phyloP scores from a whole-genome alignment of 2,329 filamentous ascomycete genomes.

The Erysiphe pulchra region DNA sequence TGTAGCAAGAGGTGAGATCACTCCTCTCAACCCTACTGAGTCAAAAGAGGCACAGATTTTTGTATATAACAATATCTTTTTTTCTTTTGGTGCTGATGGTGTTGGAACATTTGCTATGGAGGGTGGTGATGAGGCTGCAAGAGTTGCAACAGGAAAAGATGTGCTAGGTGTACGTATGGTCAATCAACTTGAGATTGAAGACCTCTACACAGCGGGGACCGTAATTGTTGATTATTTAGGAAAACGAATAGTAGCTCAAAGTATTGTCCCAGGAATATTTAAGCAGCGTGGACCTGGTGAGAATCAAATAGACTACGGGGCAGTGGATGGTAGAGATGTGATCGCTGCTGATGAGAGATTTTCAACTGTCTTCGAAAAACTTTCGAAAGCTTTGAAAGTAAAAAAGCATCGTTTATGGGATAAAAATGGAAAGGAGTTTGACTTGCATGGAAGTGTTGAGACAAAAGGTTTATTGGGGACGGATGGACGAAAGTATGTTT shows the following conservation, averaged over 20 bases:
- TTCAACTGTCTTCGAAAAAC: conserved; percentile 57
- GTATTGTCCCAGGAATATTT: conserved; percentile 95
- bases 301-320: conserved; percentile 97
- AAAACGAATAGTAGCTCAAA: conserved; percentile 91
- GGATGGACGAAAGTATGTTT: conserved; percentile 88
- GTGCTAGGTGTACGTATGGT: conserved; percentile 82
- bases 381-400: conserved; percentile 72
- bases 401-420: conserved; percentile 97
- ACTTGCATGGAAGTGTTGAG: conserved; percentile 86
- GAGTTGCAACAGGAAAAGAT: conserved; percentile 90
- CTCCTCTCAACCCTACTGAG: conserved; percentile 86
- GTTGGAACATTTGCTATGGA: conserved; percentile 93
- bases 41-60: conserved; percentile 86
- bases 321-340: conserved; percentile 88
- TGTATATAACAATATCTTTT: conserved; percentile 99
- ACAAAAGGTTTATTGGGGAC: conserved; percentile 95
- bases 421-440: conserved; percentile 73
- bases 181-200: conserved; percentile 89
- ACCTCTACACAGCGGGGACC: conserved; percentile 83
- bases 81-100: conserved; percentile 91
- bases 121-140: conserved; percentile 85
- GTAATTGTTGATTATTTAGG: conserved; percentile 93
- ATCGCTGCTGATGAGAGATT: conserved; percentile 81
- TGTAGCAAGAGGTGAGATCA: conserved; percentile 77
- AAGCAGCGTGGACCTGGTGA: conserved; percentile 93